Conservation (phyloP, 2,329 filamentous ascomycete species). For the Alternaria sp. region DNA sequence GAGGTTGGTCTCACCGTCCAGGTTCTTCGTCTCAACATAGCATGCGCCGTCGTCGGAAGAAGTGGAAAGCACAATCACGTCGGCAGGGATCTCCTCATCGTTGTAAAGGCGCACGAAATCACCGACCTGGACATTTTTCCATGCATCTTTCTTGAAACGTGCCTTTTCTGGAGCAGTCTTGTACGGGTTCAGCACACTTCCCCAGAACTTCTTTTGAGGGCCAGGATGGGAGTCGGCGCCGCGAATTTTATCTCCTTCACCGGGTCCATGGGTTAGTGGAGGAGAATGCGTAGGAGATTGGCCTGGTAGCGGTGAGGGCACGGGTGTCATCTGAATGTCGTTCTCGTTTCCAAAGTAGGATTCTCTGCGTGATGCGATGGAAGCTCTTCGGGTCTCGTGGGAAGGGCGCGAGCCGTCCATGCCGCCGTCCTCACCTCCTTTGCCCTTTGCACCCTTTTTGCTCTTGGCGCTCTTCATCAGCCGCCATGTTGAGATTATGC, state of each 20-base stretch:
- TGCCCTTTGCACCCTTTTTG: conserved; percentile 44
- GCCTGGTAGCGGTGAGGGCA: conserved; percentile 78
- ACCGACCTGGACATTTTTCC: conserved; percentile 95
- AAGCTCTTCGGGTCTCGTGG: conserved; percentile 68
- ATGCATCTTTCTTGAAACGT: conserved; percentile 89
- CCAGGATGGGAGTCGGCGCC: conserved; percentile 31
- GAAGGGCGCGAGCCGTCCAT: conserved; percentile 69
- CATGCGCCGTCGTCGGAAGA: conserved; percentile 94
- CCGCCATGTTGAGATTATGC: conserved; percentile 64
- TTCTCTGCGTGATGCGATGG: conserved; percentile 63
- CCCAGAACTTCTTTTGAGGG: conserved; percentile 63
- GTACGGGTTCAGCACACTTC: conserved; percentile 77
- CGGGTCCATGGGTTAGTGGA: conserved; percentile 36
- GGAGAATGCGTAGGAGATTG: conserved; percentile 41
- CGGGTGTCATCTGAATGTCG: conserved; percentile 95
- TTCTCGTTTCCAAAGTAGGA: conserved; percentile 61
- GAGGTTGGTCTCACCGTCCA: conserved; percentile 97
- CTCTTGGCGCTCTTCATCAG: conserved; percentile 54
- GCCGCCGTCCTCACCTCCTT: conserved; percentile 58
- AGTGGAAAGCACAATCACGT: conserved; percentile 90
- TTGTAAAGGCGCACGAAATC: conserved; percentile 98
- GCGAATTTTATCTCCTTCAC: conserved; percentile 39
- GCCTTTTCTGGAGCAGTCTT: conserved; percentile 73
- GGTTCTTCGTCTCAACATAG: conserved; percentile 97
- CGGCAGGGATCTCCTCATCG: conserved; percentile 92